Conservation (phyloP, 371 early-diverging fungal species). For the Actinomucor elegans region DNA sequence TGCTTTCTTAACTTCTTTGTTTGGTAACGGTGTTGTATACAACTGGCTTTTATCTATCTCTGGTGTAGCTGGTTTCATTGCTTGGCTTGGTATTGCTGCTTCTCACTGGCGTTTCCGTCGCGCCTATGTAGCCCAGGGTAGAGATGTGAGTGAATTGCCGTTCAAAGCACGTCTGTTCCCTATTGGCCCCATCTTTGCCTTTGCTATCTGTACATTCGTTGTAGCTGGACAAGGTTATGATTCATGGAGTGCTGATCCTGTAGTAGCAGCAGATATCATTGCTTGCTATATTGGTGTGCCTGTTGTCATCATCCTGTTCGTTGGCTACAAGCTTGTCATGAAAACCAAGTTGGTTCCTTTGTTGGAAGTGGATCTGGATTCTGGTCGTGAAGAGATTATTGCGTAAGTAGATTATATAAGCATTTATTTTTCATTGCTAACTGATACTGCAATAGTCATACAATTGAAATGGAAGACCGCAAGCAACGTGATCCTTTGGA, state of each 20-base stretch:
- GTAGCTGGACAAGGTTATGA: slow-evolving; percentile 67
- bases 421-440: neutral
- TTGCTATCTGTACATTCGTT: slow-evolving; percentile 55
- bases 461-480: slow-evolving; percentile 17
- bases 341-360: slow-evolving; percentile 57
- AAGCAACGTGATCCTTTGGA: slow-evolving; percentile 39
- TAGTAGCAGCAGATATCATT: slow-evolving; percentile 26
- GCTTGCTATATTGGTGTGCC: slow-evolving; percentile 44
- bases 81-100: slow-evolving; percentile 78
- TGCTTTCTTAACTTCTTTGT: slow-evolving; percentile 55
- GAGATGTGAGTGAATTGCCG: slow-evolving; percentile 64
- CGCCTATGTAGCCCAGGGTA: slow-evolving; percentile 74
- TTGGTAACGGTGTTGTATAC: slow-evolving; percentile 49
- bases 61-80: slow-evolving; percentile 74
- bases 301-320: slow-evolving; percentile 32
- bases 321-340: slow-evolving; percentile 57
- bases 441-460: neutral
- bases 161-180: slow-evolving; percentile 75
- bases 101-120: slow-evolving; percentile 82
- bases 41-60: slow-evolving; percentile 62
- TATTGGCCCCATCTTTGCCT: slow-evolving; percentile 65
- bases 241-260: slow-evolving; percentile 33
- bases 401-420: slow-evolving; percentile 7
- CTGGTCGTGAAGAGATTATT: slow-evolving; percentile 45
- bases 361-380: slow-evolving; percentile 58